Evolutionary conservation across 495 filamentous ascomycete species (phyloP), one percentile per base, ranked within the genome.

Genomic region (Astrothelium macrocarpum): DNA sequence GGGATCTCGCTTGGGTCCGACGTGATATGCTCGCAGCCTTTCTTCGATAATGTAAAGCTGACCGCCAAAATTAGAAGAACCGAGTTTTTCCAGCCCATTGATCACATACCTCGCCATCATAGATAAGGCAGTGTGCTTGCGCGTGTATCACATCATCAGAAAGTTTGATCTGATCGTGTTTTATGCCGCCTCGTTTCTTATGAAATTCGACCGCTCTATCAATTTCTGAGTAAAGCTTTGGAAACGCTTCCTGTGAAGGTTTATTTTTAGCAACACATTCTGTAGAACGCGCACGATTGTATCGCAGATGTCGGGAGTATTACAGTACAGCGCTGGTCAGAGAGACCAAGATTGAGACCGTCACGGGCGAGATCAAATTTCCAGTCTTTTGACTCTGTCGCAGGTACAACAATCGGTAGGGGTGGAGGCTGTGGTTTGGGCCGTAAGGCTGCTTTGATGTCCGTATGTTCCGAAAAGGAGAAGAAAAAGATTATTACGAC

Each of bases 21-120:
- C 49, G 49, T 56, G 49, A 16, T 56, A 56, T 29, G 49, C 49
- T n/a, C 49, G 49, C 20, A 56, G 16, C 20, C 16, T n/a, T 16
- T 56, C 49, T 16, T 56, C 16, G 59, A 71, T 42, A 42, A 73
- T 64, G 64, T 70, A 70, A 3, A 73, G 65, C 65, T 73, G 29
- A 16, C 9, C 9, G 25, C 20, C 25, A 29, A 56, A 56, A 16
- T 56, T 16, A 56, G 49, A 5, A 9, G 25, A 20, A 7, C 2
- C 9, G 23, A 56, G 2, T 29, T 25, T 9, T n/a, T 29, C 20
- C 5, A 11, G 9, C 25, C 16, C 23, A 2, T 29, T 3, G 7
- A 29, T 56, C 7, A 56, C 49, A 20, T 29, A 56, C 49, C 25
- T 56, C 23, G 25, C 49, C 49, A 56, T 56, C 49, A 56, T 56